Evolutionary conservation across 345 rosid species (phyloP).

Genomic region (Brassica carinata): DNA sequence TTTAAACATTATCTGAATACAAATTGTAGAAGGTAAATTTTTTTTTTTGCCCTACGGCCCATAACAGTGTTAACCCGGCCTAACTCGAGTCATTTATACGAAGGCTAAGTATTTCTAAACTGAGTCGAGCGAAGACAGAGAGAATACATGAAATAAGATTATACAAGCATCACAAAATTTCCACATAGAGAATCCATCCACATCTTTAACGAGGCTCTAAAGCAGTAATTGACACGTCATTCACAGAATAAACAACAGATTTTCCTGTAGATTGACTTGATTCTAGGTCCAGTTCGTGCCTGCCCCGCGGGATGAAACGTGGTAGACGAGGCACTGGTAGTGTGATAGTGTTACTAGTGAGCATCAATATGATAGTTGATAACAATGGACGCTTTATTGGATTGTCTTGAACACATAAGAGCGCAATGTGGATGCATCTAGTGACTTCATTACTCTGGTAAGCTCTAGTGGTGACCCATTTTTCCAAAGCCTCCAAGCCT

Average conservation of each 20-base stretch:
- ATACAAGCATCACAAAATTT: not conserved
- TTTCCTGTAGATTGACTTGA: not conserved
- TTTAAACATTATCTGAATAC: too few species aligned
- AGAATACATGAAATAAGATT: too few species aligned
- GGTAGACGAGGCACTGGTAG: constrained; percentile 24
- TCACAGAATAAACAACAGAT: not conserved
- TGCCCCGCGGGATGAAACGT: not conserved
- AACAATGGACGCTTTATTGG: constrained; percentile 20
- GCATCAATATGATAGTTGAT: constrained; percentile 14
- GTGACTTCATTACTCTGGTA: constrained; percentile 16
- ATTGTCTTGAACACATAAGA: constrained; percentile 34
- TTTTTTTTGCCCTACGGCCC: too few species aligned
- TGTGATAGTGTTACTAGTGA: not conserved
- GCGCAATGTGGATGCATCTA: constrained; percentile 37
- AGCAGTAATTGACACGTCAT: not conserved
- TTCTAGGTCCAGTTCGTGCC: not conserved
- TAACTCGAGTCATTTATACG: too few species aligned
- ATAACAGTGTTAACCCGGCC: too few species aligned
- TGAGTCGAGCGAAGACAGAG: too few species aligned
- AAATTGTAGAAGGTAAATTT: too few species aligned
- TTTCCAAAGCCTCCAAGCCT: constrained; percentile 40
- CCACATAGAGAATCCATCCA: not conserved
- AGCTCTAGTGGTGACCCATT: constrained; percentile 14
- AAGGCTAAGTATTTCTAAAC: too few species aligned
- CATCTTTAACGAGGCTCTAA: not conserved